phyloP scores from a whole-genome alignment of 371 early-diverging fungal genomes.

The Apophysomyces sp. region DNA sequence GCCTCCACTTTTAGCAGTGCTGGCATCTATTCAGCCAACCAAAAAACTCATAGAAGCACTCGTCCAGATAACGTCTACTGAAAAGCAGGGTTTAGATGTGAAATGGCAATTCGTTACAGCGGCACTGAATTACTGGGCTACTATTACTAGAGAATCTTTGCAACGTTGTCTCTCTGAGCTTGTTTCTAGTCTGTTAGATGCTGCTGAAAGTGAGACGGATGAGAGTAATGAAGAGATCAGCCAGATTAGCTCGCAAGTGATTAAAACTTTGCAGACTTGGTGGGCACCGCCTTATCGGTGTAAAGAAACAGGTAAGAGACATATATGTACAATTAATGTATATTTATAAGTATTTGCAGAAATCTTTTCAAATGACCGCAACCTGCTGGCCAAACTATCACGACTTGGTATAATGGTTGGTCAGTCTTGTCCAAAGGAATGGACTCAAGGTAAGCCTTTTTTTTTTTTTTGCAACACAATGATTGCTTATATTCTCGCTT shows the following conservation, averaged over 20 bases:
- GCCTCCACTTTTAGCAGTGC: conserved; percentile 19
- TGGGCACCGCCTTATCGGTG: not conserved
- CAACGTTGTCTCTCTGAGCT: not conserved
- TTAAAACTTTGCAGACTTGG: not conserved
- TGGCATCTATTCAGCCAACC: conserved; percentile 21
- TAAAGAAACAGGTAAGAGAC: not conserved
- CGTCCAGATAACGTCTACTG: conserved; percentile 9
- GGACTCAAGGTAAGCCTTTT: conserved; percentile 26
- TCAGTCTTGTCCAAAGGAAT: conserved; percentile 23
- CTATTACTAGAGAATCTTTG: not conserved
- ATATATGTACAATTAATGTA: not conserved
- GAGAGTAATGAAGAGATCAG: not conserved
- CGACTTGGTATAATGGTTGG: conserved; percentile 6
- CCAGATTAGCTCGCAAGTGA: not conserved
- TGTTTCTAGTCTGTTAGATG: not conserved
- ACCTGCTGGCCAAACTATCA: not conserved
- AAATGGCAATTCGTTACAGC: not conserved
- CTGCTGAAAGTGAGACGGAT: not conserved
- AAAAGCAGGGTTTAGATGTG: not conserved
- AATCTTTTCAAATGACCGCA: conserved; percentile 12
- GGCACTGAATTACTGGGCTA: not conserved
- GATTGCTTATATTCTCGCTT: not conserved
- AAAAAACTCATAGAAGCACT: conserved; percentile 14
- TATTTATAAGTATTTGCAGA: conserved; percentile 8
- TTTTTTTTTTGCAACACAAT: not conserved